Evolutionary conservation across 2,329 filamentous ascomycete genomes (phyloP), one percentile per base, ranked within the genome.

Genomic region (Colletotrichum truncatum): DNA sequence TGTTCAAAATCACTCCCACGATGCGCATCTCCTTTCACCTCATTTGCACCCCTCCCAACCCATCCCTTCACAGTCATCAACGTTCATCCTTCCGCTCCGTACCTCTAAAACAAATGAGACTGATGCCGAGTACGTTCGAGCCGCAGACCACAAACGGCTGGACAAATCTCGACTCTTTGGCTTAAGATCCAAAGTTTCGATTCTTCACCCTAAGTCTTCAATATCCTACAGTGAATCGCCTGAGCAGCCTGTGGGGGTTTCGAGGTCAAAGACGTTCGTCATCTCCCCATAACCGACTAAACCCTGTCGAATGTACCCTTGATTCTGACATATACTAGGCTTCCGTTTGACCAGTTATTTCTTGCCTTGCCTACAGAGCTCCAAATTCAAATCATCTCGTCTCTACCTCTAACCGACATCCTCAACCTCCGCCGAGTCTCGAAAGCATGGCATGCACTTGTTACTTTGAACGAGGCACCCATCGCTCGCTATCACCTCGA

Each of bases 401-500:
- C 83, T 1, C 78, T 91, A 26, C 86, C 88, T 1, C 80, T 91
- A 36, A 85, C 85, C 30, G 87, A 89, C 64, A 79, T 90, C 14
- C 79, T 91, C 30, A 88, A 82, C 66, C 79, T 91, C 21, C 84
- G 88, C 65, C 74, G 85, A 26, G 82, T 85, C 12, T 90, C 87
- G 1, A 85, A 83, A 69, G 82, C 84, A 32, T 88, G 87, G 80
- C 87, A 90, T 70, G 78, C 81, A 23, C 81, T 90, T 68, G 81
- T 91, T 36, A 87, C 86, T 1, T 68, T 85, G 3, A 89, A 90
- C 75, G 88, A 90, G 72, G 80, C 81, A 2, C 82, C 86, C 7
- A 89, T 91, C 70, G 85, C 87, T 36, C 84, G 88, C 69, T 84
- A 88, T 70, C 88, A 90, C 69, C 80, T 90, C 57, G 77, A 86